Base-by-base conservation (phyloP, 257 asterid genomes). In the Lantana camara region DNA sequence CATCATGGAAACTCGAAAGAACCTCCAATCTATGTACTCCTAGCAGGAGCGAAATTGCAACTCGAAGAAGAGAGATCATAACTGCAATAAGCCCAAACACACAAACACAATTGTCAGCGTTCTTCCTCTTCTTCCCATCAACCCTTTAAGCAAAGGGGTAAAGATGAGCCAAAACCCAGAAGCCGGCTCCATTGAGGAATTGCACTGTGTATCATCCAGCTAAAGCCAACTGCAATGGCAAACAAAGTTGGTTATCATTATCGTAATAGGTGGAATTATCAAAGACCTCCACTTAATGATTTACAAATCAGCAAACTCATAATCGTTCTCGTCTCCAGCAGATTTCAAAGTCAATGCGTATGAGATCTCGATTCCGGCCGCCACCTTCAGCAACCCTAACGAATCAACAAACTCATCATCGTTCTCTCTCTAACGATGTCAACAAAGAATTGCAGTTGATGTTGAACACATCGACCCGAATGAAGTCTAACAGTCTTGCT, bases 81-180 rank as follows among this genome's bases (percentile, higher is more conserved):
- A 87, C 82, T 1, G 96, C 90, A 27, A 87, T 85, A 37, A 85
- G 0, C 96, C 96, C 0, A 92, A 84, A 92, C 95, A 87, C 2
- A 87, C 95, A 58, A 69, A 87, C 17, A 87, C 90, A 17, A 87
- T 87, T 0, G 96, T 88, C 0, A 94, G 96, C 1, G 94, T 85
- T 44, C 88, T 73, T 16, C 94, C 96, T 0, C 96, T 62, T 38
- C 96, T 34, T 21, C 96, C 96, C 96, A 88, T 88, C 11, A 88
- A 72, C 9, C 96, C 96, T 69, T 88, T 88, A n/a, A 0, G 96
- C 94, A 14, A 88, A 88, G 0, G 96, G 96, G 49, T 83, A 88
- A 19, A 88, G 63, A 69, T 88, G 96, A 50, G 91, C 96, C 69
- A 88, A 69, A 9, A 88, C 96, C 96, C 96, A 88, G 63, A 44